Base-by-base conservation (phyloP, 768 basidiomycete species). In the Piloderma croceum region DNA sequence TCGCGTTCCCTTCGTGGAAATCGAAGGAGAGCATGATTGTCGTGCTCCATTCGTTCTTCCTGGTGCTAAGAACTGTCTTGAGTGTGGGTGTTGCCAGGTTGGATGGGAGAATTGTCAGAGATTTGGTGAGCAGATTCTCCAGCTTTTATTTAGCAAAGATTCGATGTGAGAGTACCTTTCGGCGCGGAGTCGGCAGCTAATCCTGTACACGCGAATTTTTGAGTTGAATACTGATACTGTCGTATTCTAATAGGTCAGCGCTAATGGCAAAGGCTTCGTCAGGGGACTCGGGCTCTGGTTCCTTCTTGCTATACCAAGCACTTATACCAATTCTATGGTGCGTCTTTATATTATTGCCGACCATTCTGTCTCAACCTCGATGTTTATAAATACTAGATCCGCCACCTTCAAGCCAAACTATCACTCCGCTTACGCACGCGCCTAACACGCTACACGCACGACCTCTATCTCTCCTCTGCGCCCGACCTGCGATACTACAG, bases 271-370 rank as follows among this genome's bases (percentile, higher is more conserved):
- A 37, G 91, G 90, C 0, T 97, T 97, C 57, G 49, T 90, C 13
- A 74, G 68, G 39, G 93, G 92, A 1, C 63, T 98, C 1, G 83
- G 69, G 0, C 68, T 89, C 40, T 98, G 94, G 94, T 96, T 93
- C 54, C 66, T 79, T 7, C 71, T 98, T 7, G 90, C 92, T 2
- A 72, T 98, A 19, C 94, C 94, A 0, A 90, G 88, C 55, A 91
- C 90, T 17, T 92, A 91, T 57, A 98, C 94, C 0, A 98, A 98
- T 56, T 83, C 89, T 2, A 91, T 97, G 89, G 90, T 88, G 23
- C 36, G 67, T 44, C 9, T n/a, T n/a, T n/a, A n/a, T n/a, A n/a
- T n/a, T n/a, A n/a, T n/a, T n/a, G n/a, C n/a, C n/a, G n/a, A n/a
- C n/a, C n/a, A n/a, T n/a, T n/a, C n/a, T n/a, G n/a, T n/a, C n/a